These are phyloP conservation scores for Aristolochia contorta DNA, from an alignment of 164 flowering plant genomes.

Conservation along the genomic window DNA sequence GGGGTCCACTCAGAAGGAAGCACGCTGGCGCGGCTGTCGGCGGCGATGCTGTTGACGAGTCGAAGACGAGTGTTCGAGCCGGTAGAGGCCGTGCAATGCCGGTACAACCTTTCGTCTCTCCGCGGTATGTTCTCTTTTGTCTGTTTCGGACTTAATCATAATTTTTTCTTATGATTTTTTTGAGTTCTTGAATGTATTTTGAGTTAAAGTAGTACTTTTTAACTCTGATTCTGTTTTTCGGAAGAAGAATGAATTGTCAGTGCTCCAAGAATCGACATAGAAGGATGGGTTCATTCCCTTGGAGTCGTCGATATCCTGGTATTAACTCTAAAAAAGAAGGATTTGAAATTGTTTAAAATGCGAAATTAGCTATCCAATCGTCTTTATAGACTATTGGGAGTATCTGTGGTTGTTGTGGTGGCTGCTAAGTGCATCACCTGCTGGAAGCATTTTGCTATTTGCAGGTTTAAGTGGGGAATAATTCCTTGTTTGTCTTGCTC, in stretches of 20 bases:
- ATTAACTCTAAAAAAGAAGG: background rate
- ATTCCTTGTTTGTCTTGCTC: no score
- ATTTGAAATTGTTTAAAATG: no score
- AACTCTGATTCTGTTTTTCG: background rate
- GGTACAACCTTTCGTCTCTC: slow-evolving; percentile 48
- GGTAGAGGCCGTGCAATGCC: slow-evolving; percentile 35
- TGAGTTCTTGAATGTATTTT: background rate
- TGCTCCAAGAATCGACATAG: background rate
- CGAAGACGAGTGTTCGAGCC: slow-evolving; percentile 26
- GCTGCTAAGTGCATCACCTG: no score
- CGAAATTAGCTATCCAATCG: no score
- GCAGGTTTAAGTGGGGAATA: no score
- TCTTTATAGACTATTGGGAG: no score
- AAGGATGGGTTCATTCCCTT: background rate
- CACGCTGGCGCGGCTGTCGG: slow-evolving; percentile 25
- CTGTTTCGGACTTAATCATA: background rate
- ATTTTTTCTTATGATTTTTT: background rate
- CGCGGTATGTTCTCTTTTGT: slow-evolving; percentile 29
- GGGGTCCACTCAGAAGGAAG: slow-evolving; percentile 16
- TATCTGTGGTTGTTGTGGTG: no score
- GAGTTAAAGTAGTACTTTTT: background rate
- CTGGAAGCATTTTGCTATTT: no score
- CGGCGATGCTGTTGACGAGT: slow-evolving; percentile 29
- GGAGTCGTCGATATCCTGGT: background rate
- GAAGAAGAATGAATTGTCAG: background rate